Base-by-base conservation (phyloP, 1,284 basidiomycete species). In the Heterobasidion occidentale region DNA sequence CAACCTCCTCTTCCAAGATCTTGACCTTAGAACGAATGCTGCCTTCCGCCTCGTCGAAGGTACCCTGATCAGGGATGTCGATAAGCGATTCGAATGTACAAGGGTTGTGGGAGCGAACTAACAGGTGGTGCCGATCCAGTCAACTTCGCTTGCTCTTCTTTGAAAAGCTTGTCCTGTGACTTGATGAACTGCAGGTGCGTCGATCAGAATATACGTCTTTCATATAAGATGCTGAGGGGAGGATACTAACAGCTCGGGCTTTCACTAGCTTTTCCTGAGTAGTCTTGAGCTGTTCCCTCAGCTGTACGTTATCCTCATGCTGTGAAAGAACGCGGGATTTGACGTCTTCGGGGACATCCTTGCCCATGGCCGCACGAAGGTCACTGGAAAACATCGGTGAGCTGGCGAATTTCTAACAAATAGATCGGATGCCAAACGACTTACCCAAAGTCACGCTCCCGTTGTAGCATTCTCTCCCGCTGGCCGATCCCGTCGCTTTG, bases 401-500 rank as follows among this genome's bases (percentile, higher is more conserved):
- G 52, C 42, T 56, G 59, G 36, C 58, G 54, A 56, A 34, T 48
- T n/a, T 35, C 49, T 20, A 59, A 54, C 45, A 38, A 46, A 7
- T 27, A 27, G 27, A 27, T 27, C 27, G 27, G 27, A 27, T 27
- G 42, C 42, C 12, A 45, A 45, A 45, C 6, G 38, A 68, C 81
- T 58, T 67, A 89, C 88, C 86, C 86, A 64, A 90, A 84, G 61
- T 88, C 86, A 53, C 86, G 80, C 66, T 92, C 90, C 53, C 90
- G 80, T 65, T 89, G 85, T 42, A 96, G 74, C 79, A 91, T 84
- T 67, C 77, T 82, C 67, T 95, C 93, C 58, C 92, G 77, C 64
- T 92, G 89, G 35, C 85, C 85, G 61, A 95, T 92, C 27, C 90
- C 86, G 51, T 93, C 90, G 61, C 84, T 87, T 70, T 97, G 95